Evolutionary conservation across 1,284 basidiomycete genomes (phyloP).

Genomic region (Naganishia albida): DNA sequence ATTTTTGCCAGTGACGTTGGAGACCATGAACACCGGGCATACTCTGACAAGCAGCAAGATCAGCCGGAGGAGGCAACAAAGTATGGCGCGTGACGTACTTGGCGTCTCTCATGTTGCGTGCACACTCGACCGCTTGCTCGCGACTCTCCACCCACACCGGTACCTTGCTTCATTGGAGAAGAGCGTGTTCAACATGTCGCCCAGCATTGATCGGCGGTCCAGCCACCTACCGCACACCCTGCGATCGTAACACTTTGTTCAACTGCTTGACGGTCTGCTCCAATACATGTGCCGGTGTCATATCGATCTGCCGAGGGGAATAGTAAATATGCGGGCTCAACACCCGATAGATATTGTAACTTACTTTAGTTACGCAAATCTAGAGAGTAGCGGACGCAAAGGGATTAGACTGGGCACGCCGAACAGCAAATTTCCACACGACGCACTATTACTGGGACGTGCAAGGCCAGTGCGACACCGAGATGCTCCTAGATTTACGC

Average conservation of each 20-base stretch:
- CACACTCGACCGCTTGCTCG: slow-evolving; percentile 71
- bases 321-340: not conserved
- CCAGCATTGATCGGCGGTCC: no score
- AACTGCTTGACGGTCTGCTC: slow-evolving; percentile 90
- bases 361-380: slow-evolving; percentile 87
- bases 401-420: not conserved
- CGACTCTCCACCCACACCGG: slow-evolving; percentile 55
- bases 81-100: slow-evolving; percentile 56
- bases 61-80: not conserved
- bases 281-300: slow-evolving; percentile 90
- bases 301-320: slow-evolving; percentile 73
- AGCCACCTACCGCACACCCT: slow-evolving; percentile 74
- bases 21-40: slow-evolving; percentile 90
- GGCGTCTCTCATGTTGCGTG: slow-evolving; percentile 64
- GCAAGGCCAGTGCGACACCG: slow-evolving; percentile 88
- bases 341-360: slow-evolving; percentile 13
- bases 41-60: slow-evolving; percentile 59
- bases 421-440: no score
- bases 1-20: slow-evolving; percentile 91
- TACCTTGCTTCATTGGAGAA: slow-evolving; percentile 38
- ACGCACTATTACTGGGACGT: slow-evolving; percentile 77
- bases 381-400: not conserved
- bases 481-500: slow-evolving; percentile 67
- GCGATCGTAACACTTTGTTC: slow-evolving; percentile 86
- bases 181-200: no score